These are phyloP conservation scores for Calonectria naviculata DNA, from an alignment of 2,329 filamentous ascomycete genomes.

Conservation along the genomic window DNA sequence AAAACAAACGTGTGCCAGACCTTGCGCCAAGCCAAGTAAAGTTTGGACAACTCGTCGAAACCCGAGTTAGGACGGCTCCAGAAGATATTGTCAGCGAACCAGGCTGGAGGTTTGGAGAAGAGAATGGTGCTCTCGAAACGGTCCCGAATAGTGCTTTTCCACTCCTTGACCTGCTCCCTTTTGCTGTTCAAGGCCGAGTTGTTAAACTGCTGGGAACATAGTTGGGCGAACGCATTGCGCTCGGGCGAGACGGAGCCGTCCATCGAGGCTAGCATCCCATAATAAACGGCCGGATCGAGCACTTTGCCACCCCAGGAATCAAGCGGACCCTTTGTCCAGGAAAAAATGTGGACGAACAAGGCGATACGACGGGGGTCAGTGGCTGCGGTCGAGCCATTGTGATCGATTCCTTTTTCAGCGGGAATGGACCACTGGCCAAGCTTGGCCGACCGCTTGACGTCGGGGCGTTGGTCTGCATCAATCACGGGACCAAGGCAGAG, in stretches of 20 bases:
- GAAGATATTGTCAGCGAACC: slow-evolving; percentile 1
- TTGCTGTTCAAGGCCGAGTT: neutral
- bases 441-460: neutral
- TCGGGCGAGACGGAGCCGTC: neutral
- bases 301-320: neutral
- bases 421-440: neutral
- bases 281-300: neutral
- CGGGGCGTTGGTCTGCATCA: neutral
- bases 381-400: no score
- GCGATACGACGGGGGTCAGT: neutral
- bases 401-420: neutral
- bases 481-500: neutral
- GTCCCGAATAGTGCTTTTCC: neutral
- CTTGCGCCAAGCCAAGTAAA: slow-evolving; percentile 29
- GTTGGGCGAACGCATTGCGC: neutral
- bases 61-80: neutral
- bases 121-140: neutral
- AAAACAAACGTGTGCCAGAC: slow-evolving; percentile 27
- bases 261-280: no score
- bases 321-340: neutral
- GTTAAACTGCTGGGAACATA: neutral
- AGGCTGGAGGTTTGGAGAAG: neutral
- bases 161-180: neutral
- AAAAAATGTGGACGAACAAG: neutral
- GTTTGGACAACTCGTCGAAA: slow-evolving; percentile 23